phyloP scores from a whole-genome alignment of 495 filamentous ascomycete genomes.

The Acidomyces sp. region DNA sequence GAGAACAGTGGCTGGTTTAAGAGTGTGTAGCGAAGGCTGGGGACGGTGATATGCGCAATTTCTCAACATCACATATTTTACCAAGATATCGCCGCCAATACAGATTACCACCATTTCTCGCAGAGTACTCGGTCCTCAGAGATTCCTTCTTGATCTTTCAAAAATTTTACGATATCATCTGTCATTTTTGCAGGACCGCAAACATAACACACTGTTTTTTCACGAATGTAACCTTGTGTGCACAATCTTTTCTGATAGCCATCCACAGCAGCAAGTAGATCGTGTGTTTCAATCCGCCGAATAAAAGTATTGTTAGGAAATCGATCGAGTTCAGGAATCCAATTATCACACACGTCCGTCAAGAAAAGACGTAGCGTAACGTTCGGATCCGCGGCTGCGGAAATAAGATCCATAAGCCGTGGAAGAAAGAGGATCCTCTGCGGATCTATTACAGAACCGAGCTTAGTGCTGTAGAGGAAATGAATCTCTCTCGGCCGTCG shows the following conservation, averaged over 20 bases:
- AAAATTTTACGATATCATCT: constrained; percentile 54
- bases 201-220: constrained; percentile 52
- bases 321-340: constrained; percentile 13
- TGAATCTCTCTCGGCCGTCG: constrained; percentile 17
- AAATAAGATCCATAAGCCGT: constrained; percentile 21
- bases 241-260: constrained; percentile 27
- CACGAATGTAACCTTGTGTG: constrained; percentile 33
- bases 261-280: constrained; percentile 16
- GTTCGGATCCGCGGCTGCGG: constrained; percentile 4
- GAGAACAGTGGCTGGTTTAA: no score
- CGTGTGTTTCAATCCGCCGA: constrained; percentile 10
- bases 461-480: constrained; percentile 29
- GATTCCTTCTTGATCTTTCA: constrained; percentile 40
- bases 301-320: constrained; percentile 14
- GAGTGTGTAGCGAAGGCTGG: no score
- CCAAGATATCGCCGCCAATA: not conserved
- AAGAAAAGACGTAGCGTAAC: constrained; percentile 17
- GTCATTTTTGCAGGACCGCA: constrained; percentile 74
- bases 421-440: constrained; percentile 26
- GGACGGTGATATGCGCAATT: no score
- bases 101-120: constrained; percentile 74
- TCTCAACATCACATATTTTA: not conserved
- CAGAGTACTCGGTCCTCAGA: constrained; percentile 47
- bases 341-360: constrained; percentile 8
- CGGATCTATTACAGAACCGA: constrained; percentile 3